A percentile compares a stretch with the other conserved stretches of the same genome.
These are phyloP conservation scores for Puya raimondii DNA, from an alignment of 176 grass and related monocot species.

Conservation along the genomic window DNA sequence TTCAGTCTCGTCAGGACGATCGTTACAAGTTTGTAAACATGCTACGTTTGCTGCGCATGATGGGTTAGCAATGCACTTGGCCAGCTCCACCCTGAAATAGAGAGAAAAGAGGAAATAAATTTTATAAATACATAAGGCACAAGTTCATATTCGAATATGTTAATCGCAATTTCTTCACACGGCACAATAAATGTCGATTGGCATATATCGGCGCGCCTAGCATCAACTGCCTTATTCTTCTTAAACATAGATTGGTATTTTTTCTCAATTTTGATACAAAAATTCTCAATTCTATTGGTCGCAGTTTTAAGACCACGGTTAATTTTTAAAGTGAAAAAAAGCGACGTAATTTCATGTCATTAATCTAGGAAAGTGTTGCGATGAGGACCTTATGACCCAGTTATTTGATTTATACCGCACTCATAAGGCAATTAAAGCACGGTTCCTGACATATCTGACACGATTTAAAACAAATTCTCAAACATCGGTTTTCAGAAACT, in stretches of 20 bases:
- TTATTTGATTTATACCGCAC: too few species aligned
- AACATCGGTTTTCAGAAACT: too few species aligned
- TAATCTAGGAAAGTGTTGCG: too few species aligned
- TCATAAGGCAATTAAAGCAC: too few species aligned
- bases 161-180: neutral
- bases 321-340: too few species aligned
- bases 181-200: too few species aligned
- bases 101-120: neutral
- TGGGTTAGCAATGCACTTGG: constrained; percentile 90
- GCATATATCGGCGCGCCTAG: neutral
- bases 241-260: neutral
- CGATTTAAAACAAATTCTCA: too few species aligned
- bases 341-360: too few species aligned
- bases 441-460: too few species aligned
- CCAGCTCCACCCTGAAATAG: constrained; percentile 68
- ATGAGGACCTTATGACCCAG: too few species aligned
- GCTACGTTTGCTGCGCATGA: constrained; percentile 92
- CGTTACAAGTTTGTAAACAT: constrained; percentile 88
- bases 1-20: constrained; percentile 92
- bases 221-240: neutral
- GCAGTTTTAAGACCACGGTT: too few species aligned
- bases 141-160: neutral
- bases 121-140: neutral
- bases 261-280: neutral
- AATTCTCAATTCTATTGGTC: too few species aligned